These are phyloP conservation scores for Coemansia sp. DNA, from an alignment of 192 early-diverging fungal genomes.

Conservation along the genomic window DNA sequence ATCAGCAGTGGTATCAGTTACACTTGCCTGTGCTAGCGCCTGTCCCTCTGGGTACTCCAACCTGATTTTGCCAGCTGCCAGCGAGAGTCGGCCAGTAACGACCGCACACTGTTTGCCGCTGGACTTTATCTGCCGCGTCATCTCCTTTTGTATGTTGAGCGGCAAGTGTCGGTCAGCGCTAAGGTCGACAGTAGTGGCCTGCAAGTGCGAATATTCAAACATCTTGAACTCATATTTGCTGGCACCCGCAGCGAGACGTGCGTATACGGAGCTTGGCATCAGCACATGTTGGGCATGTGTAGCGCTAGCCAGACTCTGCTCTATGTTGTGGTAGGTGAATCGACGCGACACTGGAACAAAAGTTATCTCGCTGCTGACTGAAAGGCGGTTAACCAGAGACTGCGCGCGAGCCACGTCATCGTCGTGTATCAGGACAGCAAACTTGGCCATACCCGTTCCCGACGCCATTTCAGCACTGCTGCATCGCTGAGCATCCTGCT, in stretches of 20 bases:
- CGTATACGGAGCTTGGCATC: conserved; percentile 43
- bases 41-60: conserved; percentile 16
- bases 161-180: conserved; percentile 54
- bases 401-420: conserved; percentile 49
- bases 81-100: conserved; percentile 33
- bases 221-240: conserved; percentile 31
- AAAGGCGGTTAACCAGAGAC: conserved; percentile 33
- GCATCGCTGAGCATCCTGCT: conserved; percentile 40
- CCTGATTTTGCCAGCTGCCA: conserved; percentile 49
- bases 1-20: neutral
- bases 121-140: conserved; percentile 38
- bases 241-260: conserved; percentile 27
- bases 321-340: conserved; percentile 39
- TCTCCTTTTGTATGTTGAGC: conserved; percentile 45
- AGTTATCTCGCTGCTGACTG: conserved; percentile 30
- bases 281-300: conserved; percentile 46
- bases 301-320: conserved; percentile 42
- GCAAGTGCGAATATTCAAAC: conserved; percentile 46
- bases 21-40: neutral
- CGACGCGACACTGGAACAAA: conserved; percentile 43
- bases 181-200: conserved; percentile 47
- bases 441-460: conserved; percentile 38
- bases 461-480: conserved; percentile 44
- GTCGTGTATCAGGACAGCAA: conserved; percentile 45
- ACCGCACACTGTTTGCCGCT: conserved; percentile 47